A percentile compares a stretch with the other conserved stretches of the same genome.
Evolutionary conservation across 2,329 filamentous ascomycete genomes (phyloP).

Genomic region (Botryosphaeria agaves): DNA sequence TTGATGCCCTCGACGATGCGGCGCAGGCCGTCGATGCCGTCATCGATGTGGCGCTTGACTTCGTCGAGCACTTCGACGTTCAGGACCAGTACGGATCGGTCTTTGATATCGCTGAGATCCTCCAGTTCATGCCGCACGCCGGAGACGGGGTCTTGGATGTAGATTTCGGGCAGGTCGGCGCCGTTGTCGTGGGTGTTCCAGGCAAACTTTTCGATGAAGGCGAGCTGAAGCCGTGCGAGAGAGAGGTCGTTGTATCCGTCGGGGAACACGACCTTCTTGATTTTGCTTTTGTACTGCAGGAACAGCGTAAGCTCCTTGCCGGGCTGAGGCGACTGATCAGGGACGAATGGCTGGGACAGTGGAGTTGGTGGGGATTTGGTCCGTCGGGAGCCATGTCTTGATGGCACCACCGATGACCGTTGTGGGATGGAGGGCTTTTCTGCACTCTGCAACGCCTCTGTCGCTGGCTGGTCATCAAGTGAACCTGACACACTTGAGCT

Average conservation of each 20-base stretch:
- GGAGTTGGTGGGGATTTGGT: constrained; percentile 16
- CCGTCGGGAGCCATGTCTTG: background rate
- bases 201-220: constrained; percentile 97
- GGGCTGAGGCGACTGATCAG: constrained; percentile 46
- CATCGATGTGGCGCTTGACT: constrained; percentile 90
- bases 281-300: constrained; percentile 88
- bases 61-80: constrained; percentile 91
- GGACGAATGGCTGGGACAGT: constrained; percentile 22
- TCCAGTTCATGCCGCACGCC: constrained; percentile 95
- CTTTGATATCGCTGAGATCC: constrained; percentile 83
- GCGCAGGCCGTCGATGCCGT: constrained; percentile 66
- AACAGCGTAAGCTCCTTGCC: constrained; percentile 87
- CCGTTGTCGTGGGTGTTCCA: constrained; percentile 97
- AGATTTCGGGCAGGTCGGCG: constrained; percentile 84
- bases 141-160: constrained; percentile 90
- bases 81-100: constrained; percentile 82
- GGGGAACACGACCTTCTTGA: constrained; percentile 84
- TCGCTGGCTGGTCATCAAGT: too few species aligned
- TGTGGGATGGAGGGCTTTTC: constrained; percentile 14
- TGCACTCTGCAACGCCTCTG: too few species aligned
- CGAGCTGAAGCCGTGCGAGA: constrained; percentile 74
- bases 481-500: too few species aligned
- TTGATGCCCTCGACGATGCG: constrained; percentile 75
- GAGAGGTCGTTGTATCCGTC: constrained; percentile 75
- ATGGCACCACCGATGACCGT: background rate